phyloP scores from a whole-genome alignment of 208 protist species.

The Crithidia bombi region DNA sequence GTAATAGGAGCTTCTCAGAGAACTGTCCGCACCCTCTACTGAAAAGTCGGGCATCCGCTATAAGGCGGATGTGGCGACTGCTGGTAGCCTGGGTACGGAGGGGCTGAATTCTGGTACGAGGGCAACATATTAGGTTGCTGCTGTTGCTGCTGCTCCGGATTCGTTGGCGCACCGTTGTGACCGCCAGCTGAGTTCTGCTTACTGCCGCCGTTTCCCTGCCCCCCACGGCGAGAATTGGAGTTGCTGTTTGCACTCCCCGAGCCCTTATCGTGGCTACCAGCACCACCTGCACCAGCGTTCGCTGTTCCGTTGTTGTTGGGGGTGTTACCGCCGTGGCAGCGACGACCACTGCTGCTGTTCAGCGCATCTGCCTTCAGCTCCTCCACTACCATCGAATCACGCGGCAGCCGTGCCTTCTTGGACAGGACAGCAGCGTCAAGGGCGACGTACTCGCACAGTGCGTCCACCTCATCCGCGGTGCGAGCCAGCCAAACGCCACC shows the following conservation, averaged over 20 bases:
- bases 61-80: neutral
- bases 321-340: slow-evolving; percentile 17
- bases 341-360: slow-evolving; percentile 11
- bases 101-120: slow-evolving; percentile 16
- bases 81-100: slow-evolving; percentile 14
- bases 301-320: neutral
- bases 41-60: neutral
- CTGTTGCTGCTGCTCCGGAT: slow-evolving; percentile 10
- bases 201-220: neutral
- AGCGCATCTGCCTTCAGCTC: slow-evolving; percentile 62
- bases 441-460: slow-evolving; percentile 83
- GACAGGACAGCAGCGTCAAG: slow-evolving; percentile 61
- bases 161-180: neutral
- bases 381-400: slow-evolving; percentile 85
- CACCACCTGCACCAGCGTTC: neutral
- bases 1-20: too few relatives aligned
- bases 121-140: neutral
- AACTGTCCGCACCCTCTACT: too few relatives aligned
- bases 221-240: slow-evolving; percentile 1
- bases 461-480: slow-evolving; percentile 67
- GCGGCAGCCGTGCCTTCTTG: slow-evolving; percentile 66
- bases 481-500: slow-evolving; percentile 83
- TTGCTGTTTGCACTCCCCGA: slow-evolving; percentile 4
- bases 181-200: neutral
- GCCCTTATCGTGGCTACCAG: slow-evolving; percentile 17